Base-by-base conservation (phyloP, 1,139 yeast species). In the Suhomyces yuchorum region DNA sequence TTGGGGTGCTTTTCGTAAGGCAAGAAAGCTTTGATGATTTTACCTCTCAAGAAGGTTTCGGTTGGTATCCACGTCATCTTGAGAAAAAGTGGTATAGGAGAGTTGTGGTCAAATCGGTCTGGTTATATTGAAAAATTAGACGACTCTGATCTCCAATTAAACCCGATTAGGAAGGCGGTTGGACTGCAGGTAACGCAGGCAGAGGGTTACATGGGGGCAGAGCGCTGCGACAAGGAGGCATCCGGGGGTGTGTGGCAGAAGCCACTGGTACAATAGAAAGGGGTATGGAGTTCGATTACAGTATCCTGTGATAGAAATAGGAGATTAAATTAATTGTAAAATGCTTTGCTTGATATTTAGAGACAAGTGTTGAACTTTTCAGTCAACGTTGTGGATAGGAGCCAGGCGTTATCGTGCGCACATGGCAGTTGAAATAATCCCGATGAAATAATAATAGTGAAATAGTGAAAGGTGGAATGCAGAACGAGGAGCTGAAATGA, bases 21-120 rank as follows among this genome's bases (percentile, higher is more conserved):
- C 37, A 82, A 65, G 64, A 85, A 86, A 0, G 90, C 78, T 55
- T 75, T 77, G 49, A 79, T 66, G 33, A 85, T 70, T 53, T 77
- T 76, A 18, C 87, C 90, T 49, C 67, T 66, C 34, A 73, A 64
- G 50, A 74, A 73, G 5, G 61, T 43, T 7, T 64, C 63, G 24
- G 80, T 74, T 12, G 79, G 73, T 24, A 51, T 55, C 80, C 80
- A 75, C 23, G 63, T 44, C 63, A 62, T 63, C 35, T 24, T 12
- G 26, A 23, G 30, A 45, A 26, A 30, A 37, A 26, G 4, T 26
- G 30, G 30, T 9, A 6, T 11, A 12, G 30, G 28, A n/a, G 30
- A 9, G n/a, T 12, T 11, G 34, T 30, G 7, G 34, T 14, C 18
- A 18, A 30, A 30, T 30, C 18, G 14, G 11, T 26, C 30, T 26